Evolutionary conservation across 768 basidiomycete species (phyloP), one percentile per base, ranked within the genome.

Genomic region (Xerocomus spinulosus): DNA sequence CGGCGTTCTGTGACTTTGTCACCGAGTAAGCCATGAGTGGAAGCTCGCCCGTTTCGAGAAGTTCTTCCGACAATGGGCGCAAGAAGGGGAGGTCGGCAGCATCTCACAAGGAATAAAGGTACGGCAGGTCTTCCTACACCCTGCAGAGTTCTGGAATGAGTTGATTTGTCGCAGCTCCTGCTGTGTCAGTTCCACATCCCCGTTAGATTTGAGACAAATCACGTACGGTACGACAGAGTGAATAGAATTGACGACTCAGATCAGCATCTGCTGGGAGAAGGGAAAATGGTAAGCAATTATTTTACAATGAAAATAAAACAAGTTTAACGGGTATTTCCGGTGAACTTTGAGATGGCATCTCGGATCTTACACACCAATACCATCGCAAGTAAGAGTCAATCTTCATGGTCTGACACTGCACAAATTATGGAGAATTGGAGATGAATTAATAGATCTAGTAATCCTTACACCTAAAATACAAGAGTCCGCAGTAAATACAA

Each of bases 401-500:
- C n/a, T n/a, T n/a, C n/a, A n/a, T n/a, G n/a, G n/a, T n/a, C n/a
- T n/a, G n/a, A n/a, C n/a, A n/a, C n/a, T 29, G 34, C 10, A 12
- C 34, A 35, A n/a, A 5, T 32, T 17, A 17, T 9, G 5, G 35
- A 18, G 18, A 42, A 15, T 26, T 34, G 28, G 17, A 52, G 36
- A 46, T 65, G 28, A 23, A 68, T 67, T 68, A 62, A 51, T 3
- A 54, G 41, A 59, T 64, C 48, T 43, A 44, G 52, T 68, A 67
- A 24, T 38, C 42, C 53, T 46, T 67, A 67, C 64, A 67, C 23
- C 54, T 67, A 63, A 50, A 56, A 61, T 68, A 68, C 67, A 67
- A 62, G 43, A 44, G 37, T 21, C 44, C 37, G 52, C 13, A 44
- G 48, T 52, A 64, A 51, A 56, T 50, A 57, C 28, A 46, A 43